Evolutionary conservation across 805 yeast genomes (phyloP), one percentile per base, ranked within the genome.

Genomic region (Candida dendrica): DNA sequence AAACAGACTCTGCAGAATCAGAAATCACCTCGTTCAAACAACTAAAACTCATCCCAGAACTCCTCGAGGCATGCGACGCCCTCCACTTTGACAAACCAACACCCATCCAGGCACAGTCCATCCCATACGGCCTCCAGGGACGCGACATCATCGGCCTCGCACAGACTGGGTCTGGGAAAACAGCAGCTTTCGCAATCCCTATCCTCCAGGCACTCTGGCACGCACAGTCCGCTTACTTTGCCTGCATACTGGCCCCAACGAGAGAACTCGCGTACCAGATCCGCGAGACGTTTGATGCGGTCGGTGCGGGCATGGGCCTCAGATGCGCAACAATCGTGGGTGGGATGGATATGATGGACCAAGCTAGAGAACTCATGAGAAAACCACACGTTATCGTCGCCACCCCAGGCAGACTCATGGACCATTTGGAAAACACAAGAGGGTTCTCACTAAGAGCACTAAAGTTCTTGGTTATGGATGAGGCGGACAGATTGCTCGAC

Each of bases 291-390:
- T 93, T 93, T 59, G 96, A 90, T 56, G 96, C 98, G 0, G 64
- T 93, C 39, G 98, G 98, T 0, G 66, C 86, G 1, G 66, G 79
- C 8, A 93, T 93, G 95, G 98, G 98, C 2, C 75, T 91, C n/a
- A 73, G 95, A 55, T 73, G 91, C 18, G 81, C 81, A 3, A 89
- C 95, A 44, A 77, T 91, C 48, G 96, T 93, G 31, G 98, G 98
- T 52, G 98, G 98, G 47, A 90, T 93, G 91, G 96, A 88, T 59
- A 84, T 86, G 85, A 88, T 93, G 93, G 95, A 89, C 51, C 98
- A 91, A 64, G 93, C 97, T 0, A 75, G 95, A 47, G 96, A 93
- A 49, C 71, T 91, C 53, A 84, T 87, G 84, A 77, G 93, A 51
- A 89, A 87, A 55, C 98, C 98, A 3, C 98, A 91, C 58, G 76